phyloP scores from a whole-genome alignment of 305 asterid species.

The Solanum hybrid region DNA sequence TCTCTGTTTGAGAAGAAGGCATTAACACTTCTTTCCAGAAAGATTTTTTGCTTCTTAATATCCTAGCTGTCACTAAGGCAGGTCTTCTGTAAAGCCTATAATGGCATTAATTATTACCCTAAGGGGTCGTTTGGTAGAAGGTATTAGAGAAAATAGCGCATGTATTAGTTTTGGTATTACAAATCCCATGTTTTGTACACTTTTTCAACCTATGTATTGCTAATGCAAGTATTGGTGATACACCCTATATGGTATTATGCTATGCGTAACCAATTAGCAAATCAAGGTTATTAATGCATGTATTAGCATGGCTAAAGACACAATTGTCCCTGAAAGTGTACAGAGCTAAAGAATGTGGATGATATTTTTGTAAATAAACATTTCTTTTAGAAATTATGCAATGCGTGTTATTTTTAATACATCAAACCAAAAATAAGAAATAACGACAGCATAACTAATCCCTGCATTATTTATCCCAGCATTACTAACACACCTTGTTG shows the following conservation, averaged over 20 bases:
- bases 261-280: neutral
- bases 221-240: neutral
- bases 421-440: neutral
- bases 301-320: neutral
- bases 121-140: neutral
- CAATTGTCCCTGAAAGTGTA: neutral
- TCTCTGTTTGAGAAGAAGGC: neutral
- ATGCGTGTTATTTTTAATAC: neutral
- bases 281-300: neutral
- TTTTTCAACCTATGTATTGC: neutral
- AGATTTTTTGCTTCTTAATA: neutral
- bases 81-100: neutral
- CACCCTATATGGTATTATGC: neutral
- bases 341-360: neutral
- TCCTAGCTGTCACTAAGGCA: neutral
- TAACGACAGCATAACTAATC: neutral
- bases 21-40: neutral
- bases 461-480: neutral
- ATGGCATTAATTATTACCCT: neutral
- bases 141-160: neutral
- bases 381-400: neutral
- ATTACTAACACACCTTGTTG: neutral
- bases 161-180: neutral
- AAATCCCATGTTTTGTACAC: neutral
- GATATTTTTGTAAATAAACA: neutral